A percentile compares a stretch with the other conserved stretches of the same genome.
These are phyloP conservation scores for Arxiozyma telluris DNA, from an alignment of 1,139 yeast species.

Conservation along the genomic window DNA sequence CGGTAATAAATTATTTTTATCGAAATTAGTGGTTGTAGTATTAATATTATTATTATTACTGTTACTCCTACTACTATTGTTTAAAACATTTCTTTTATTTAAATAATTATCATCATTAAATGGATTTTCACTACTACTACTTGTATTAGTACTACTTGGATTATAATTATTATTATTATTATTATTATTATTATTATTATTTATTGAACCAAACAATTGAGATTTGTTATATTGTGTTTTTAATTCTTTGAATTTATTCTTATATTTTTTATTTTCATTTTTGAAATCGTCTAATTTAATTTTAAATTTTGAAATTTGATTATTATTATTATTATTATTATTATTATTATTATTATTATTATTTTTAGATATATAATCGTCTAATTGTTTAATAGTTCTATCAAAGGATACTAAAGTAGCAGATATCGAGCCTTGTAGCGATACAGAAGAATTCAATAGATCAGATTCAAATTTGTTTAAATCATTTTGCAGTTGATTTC, in stretches of 20 bases:
- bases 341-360: conserved; percentile 41
- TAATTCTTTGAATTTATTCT: conserved; percentile 51
- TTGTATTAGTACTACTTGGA: conserved; percentile 16
- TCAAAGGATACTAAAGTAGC: conserved; percentile 70
- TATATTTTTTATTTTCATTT: conserved; percentile 48
- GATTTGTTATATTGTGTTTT: conserved; percentile 56
- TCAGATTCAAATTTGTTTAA: conserved; percentile 57
- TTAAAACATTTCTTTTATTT: conserved; percentile 11
- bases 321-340: conserved; percentile 16
- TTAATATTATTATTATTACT: neutral
- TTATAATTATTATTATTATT: conserved; percentile 11
- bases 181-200: neutral
- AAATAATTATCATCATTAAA: conserved; percentile 21
- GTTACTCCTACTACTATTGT: too few species aligned
- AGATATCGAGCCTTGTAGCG: conserved; percentile 71
- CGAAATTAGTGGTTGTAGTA: conserved; percentile 4
- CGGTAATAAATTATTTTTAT: conserved; percentile 26
- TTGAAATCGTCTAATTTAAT: conserved; percentile 54
- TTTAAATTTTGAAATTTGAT: conserved; percentile 53
- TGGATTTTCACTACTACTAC: conserved; percentile 16
- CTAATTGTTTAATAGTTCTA: conserved; percentile 70
- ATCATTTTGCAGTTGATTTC: conserved; percentile 63
- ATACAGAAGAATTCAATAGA: conserved; percentile 59
- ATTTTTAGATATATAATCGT: conserved; percentile 38
- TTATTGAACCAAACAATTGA: neutral